Base-by-base conservation (phyloP, 169 alveolate species). In the Plasmodium cynomolgi region DNA sequence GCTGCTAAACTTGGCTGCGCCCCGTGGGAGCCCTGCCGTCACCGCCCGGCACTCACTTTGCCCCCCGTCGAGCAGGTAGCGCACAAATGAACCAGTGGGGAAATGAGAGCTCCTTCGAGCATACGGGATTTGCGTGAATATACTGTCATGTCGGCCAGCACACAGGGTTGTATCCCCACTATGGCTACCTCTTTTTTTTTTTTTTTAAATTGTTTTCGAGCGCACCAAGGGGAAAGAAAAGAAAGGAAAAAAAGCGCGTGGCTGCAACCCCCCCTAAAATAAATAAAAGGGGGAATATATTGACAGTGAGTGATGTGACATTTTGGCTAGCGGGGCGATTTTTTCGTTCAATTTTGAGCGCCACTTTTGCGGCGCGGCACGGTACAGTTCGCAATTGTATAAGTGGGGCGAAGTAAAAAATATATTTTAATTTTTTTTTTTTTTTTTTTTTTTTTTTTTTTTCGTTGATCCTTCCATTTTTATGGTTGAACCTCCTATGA, bases 401-500 rank as follows among this genome's bases (percentile, higher is more conserved):
- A 62, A 5, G 33, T n/a, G 34, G 75, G 75, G 74, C 73, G 7
- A 34, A 31, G 39, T 62, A 68, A 83, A 31, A 7, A 33, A 33
- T 23, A 34, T 68, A 47, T 84, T 68, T 84, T 84, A 73, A 73
- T 84, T 34, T 77, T 88, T 77, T 86, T 86, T 77, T 71, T 68
- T 58, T 58, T 83, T 83, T 83, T 13, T 83, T 62, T 84, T 84
- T 84, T 88, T 73, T 88, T 88, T 33, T 88, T 88, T 88, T 88
- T 79, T 79, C 50, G 6, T 77, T 79, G 94, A 88, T 88, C 94
- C 94, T 88, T 88, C 94, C 94, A 88, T 79, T 88, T 88, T 88
- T 79, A 79, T 88, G 94, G 94, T 88, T 88, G 94, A 88, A 88
- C 94, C 94, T 88, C 94, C 94, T 54, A 88, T 88, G 94, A 88